A percentile compares a stretch with the other conserved stretches of the same genome.
Conservation (phyloP, 805 yeast species). For the Ogataea angusta region DNA sequence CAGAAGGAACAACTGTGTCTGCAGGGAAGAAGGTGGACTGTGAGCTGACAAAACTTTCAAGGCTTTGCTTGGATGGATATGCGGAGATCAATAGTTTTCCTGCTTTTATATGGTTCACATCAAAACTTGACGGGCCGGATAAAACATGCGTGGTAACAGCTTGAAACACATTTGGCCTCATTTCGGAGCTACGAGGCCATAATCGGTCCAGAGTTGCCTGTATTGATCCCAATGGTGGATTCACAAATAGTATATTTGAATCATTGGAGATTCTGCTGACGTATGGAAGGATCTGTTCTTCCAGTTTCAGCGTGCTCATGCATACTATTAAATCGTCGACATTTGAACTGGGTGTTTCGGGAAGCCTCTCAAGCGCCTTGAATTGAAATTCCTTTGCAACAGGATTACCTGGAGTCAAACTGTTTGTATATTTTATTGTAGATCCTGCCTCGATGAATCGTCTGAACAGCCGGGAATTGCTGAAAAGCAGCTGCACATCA, state of each 20-base stretch:
- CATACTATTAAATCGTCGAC: conserved; percentile 16
- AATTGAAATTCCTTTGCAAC: conserved; percentile 2
- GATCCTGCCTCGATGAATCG: conserved; percentile 12
- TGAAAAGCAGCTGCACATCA: conserved; percentile 11
- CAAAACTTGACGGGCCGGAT: conserved; percentile 16
- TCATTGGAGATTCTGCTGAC: conserved; percentile 11
- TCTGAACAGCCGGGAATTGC: conserved; percentile 7
- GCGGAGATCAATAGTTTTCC: conserved; percentile 25
- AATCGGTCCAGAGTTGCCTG: conserved; percentile 10
- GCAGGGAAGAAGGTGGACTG: conserved; percentile 14
- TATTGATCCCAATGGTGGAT: conserved; percentile 22
- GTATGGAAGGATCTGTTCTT: conserved; percentile 6
- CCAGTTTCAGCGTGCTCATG: conserved; percentile 4
- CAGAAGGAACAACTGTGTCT: conserved; percentile 15
- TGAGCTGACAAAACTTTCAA: conserved; percentile 1
- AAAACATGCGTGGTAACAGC: conserved; percentile 22
- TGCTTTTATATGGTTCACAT: conserved; percentile 20
- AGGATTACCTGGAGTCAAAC: conserved; percentile 13
- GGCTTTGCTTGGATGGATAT: conserved; percentile 12
- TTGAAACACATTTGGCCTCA: conserved; percentile 23
- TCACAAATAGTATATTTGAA: conserved; percentile 25
- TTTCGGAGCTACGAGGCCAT: conserved; percentile 1
- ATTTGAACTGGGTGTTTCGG: conserved; percentile 2
- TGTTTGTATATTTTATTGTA: conserved; percentile 13
- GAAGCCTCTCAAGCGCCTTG: conserved; percentile 3